Evolutionary conservation across 2,329 filamentous ascomycete genomes (phyloP), one percentile per base, ranked within the genome.

Genomic region (Ophiostoma perfectum): DNA sequence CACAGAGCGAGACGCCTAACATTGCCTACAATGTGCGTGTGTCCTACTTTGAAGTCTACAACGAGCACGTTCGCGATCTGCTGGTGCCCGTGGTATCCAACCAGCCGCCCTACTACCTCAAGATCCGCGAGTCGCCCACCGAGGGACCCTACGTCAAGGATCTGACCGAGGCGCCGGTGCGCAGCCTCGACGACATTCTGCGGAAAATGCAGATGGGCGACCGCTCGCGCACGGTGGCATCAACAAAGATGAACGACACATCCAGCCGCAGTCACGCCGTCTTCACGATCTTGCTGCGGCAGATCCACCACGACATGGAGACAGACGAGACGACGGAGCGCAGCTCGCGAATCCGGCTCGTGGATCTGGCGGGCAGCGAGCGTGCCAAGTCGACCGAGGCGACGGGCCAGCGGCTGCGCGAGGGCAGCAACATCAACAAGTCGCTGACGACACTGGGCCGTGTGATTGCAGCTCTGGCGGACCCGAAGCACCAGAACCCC

Each of bases 201-300:
- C 89, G 91, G 52, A 89, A 91, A 79, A 97, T 99, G 93, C 91
- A 90, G 74, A 86, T 88, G 75, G 95, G 95, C 69, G 95, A 99
- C 78, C 81, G 85, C 72, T 97, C 91, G 69, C 89, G 95, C 64
- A 98, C 95, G 0, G 90, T 87, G 27, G 95, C 95, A 14, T 93
- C 91, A 76, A 99, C 95, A 70, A 98, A 97, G 81, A 99, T 99
- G 95, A 99, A 99, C 79, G 95, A 99, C 78, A 98, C 94, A 2
- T 96, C 92, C 67, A 97, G 92, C 71, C 91, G 95, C 77, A 97
- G 93, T 72, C 95, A 99, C 76, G 93, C 95, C 7, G 95, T 99
- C 69, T 99, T 99, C 78, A 99, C 95, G 41, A 95, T 99, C 74
- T 95, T 96, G 81, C 84, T 99, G 69, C 97, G 97, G 80, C 95